Percentiles rank a stretch among this genome's conserved stretches.
phyloP scores from a whole-genome alignment of 495 filamentous ascomycete species.

The Penicillium maclennaniae region DNA sequence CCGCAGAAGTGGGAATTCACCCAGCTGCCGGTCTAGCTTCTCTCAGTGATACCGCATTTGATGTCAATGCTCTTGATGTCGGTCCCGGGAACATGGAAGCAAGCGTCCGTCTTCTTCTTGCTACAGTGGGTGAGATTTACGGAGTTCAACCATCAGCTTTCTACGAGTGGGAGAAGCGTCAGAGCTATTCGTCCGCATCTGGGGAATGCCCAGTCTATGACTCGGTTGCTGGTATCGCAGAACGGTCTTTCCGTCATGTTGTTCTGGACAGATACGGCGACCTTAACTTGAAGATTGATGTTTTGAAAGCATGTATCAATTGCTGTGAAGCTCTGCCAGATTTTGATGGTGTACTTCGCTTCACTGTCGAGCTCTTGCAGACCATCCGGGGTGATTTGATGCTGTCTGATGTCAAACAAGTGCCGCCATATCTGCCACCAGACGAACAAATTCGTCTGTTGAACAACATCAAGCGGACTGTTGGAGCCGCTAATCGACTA shows the following conservation, averaged over 20 bases:
- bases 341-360: slow-evolving; percentile 80
- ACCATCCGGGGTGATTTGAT: slow-evolving; percentile 72
- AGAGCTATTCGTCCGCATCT: slow-evolving; percentile 16
- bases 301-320: slow-evolving; percentile 79
- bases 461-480: slow-evolving; percentile 79
- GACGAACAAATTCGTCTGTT: slow-evolving; percentile 82
- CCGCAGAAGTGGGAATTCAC: slow-evolving; percentile 91
- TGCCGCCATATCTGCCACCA: slow-evolving; percentile 61
- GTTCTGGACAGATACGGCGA: slow-evolving; percentile 43
- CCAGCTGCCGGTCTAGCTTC: slow-evolving; percentile 80
- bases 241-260: slow-evolving; percentile 40
- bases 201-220: slow-evolving; percentile 33
- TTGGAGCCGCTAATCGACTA: slow-evolving; percentile 67
- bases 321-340: slow-evolving; percentile 92
- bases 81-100: slow-evolving; percentile 71
- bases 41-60: slow-evolving; percentile 49
- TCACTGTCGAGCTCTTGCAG: slow-evolving; percentile 76
- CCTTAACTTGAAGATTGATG: slow-evolving; percentile 70
- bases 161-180: slow-evolving; percentile 33
- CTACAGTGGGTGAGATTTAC: slow-evolving; percentile 49
- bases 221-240: slow-evolving; percentile 39
- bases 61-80: slow-evolving; percentile 66
- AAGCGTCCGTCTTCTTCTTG: slow-evolving; percentile 60
- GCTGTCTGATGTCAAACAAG: slow-evolving; percentile 46
- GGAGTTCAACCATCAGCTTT: slow-evolving; percentile 43